Evolutionary conservation across 2,329 filamentous ascomycete genomes (phyloP), one percentile per base, ranked within the genome.

Genomic region (Xylaria sp.): DNA sequence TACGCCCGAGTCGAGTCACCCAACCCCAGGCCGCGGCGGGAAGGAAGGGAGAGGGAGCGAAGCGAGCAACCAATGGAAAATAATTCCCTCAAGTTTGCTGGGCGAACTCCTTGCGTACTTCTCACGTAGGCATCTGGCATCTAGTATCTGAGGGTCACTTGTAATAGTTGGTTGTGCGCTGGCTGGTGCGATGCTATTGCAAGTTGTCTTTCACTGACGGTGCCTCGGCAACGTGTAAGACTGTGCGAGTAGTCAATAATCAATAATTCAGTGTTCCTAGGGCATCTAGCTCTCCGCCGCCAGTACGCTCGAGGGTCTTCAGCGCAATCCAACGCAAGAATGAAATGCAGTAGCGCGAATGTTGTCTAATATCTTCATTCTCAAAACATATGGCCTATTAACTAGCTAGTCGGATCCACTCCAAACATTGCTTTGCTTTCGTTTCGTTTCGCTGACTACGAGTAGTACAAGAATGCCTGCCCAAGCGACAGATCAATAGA

Each of bases 311-410:
- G 21, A 29, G 29, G 35, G 16, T 37, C 32, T 58, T 35, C 13
- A 47, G 48, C 35, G 54, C 23, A 50, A 40, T 60, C 32, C 48
- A 57, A 40, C 18, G 42, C 35, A 62, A 48, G 51, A 68, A 66
- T 69, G 69, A 29, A 50, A 40, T 27, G 25, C 32, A 25, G 29
- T 25, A 42, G 63, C 44, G 66, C 65, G 75, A 75, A 77, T 75
- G 73, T 65, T 68, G 55, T 60, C 54, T 48, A 60, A 69, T 70
- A 69, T 63, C 54, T 65, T 65, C 66, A 60, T 67, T 69, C 32
- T 25, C 25, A 25, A 54, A 64, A 71, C 55, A 60, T 57, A 72
- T 66, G 53, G 57, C 61, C 65, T 54, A 57, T 57, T 66, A 61
- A 51, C 66, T 69, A 66, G 25, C 29, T 58, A 23, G 62, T 60